These are phyloP conservation scores for Pythium periplocum DNA, from an alignment of 352 stramenopile genomes.

Conservation along the genomic window DNA sequence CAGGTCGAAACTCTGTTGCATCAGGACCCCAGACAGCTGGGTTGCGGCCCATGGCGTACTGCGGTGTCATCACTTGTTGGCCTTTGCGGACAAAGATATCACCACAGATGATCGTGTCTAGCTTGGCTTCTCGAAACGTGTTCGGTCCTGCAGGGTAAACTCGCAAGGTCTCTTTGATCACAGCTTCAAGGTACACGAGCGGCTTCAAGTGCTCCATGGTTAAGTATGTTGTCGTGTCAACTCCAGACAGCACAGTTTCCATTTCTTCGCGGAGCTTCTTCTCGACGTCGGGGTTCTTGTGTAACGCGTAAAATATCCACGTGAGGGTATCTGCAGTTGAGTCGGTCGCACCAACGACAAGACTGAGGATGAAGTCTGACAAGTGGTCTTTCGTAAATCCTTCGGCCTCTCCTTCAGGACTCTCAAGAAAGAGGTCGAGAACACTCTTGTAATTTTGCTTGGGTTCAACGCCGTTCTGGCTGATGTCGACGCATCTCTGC, in stretches of 20 bases:
- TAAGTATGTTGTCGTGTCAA: slow-evolving; percentile 19
- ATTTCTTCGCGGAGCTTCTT: slow-evolving; percentile 46
- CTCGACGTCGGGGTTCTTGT: slow-evolving; percentile 47
- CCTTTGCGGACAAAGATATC: slow-evolving; percentile 22
- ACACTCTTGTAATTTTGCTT: slow-evolving; percentile 8
- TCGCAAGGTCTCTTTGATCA: slow-evolving; percentile 55
- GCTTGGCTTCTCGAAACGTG: slow-evolving; percentile 50
- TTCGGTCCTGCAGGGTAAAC: slow-evolving; percentile 60
- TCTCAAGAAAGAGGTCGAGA: slow-evolving; percentile 15
- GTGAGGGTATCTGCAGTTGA: slow-evolving; percentile 63
- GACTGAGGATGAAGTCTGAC: slow-evolving; percentile 57
- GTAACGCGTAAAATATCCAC: slow-evolving; percentile 71
- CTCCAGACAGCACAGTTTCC: slow-evolving; percentile 9
- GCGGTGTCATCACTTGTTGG: slow-evolving; percentile 14
- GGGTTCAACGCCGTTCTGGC: no score
- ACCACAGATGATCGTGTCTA: slow-evolving; percentile 45
- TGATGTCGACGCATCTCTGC: not conserved
- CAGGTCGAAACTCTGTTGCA: slow-evolving; percentile 50
- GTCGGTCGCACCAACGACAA: slow-evolving; percentile 70
- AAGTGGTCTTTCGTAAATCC: slow-evolving; percentile 43
- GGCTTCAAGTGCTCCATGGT: slow-evolving; percentile 43
- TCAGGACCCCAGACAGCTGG: slow-evolving; percentile 39
- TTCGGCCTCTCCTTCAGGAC: slow-evolving; percentile 10
- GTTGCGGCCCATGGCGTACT: slow-evolving; percentile 28
- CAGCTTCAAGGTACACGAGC: slow-evolving; percentile 55